phyloP scores from a whole-genome alignment of 495 filamentous ascomycete species.

The Aspergillus olivimuriae region DNA sequence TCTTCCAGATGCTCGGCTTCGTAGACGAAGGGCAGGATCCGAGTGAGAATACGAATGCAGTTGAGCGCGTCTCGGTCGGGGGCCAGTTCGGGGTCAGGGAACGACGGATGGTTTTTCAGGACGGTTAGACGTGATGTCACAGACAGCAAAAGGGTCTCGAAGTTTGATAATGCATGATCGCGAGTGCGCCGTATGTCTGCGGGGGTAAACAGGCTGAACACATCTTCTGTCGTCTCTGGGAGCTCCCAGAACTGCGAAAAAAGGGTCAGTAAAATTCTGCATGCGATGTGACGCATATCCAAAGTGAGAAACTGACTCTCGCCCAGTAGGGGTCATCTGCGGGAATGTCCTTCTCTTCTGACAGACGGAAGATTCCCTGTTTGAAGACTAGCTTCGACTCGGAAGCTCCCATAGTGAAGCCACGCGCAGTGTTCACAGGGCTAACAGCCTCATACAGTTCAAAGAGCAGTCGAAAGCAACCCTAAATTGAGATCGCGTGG shows the following conservation, averaged over 20 bases:
- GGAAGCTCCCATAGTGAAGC: constrained; percentile 80
- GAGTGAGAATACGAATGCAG: constrained; percentile 87
- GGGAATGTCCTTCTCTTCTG: constrained; percentile 81
- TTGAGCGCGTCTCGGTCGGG: constrained; percentile 87
- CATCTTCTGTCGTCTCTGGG: constrained; percentile 89
- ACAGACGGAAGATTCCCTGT: constrained; percentile 95
- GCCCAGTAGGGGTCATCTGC: constrained; percentile 91
- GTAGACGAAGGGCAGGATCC: constrained; percentile 86
- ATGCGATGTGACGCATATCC: background rate
- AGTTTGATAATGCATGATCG: constrained; percentile 79
- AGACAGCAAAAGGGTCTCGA: constrained; percentile 83
- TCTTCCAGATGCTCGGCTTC: constrained; percentile 77
- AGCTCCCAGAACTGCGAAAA: constrained; percentile 86
- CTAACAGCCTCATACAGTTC: constrained; percentile 23
- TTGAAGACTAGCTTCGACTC: constrained; percentile 99
- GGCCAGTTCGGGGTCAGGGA: constrained; percentile 83
- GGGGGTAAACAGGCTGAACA: constrained; percentile 93
- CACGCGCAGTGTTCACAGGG: constrained; percentile 14
- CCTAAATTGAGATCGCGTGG: background rate
- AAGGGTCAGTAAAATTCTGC: constrained; percentile 9
- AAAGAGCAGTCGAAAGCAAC: background rate
- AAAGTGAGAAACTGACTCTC: constrained; percentile 47
- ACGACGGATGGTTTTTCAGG: constrained; percentile 81
- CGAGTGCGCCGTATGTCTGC: constrained; percentile 88
- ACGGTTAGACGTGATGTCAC: constrained; percentile 73